Evolutionary conservation across 768 basidiomycete species (phyloP).

Genomic region (Ramaria rubella): DNA sequence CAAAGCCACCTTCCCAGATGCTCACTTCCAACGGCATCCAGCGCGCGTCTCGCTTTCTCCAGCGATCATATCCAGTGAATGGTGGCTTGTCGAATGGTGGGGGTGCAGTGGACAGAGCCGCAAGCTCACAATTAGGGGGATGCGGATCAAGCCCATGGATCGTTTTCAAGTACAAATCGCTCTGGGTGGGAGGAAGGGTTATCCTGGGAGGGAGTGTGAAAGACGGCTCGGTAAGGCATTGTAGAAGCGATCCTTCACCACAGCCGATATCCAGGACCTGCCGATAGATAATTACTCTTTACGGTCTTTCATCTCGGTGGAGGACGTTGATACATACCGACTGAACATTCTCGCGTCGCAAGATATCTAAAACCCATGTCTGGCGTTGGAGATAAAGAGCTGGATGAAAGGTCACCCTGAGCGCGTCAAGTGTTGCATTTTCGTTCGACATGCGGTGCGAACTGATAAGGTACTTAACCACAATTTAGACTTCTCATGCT

Average conservation of each 20-base stretch:
- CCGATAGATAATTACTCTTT: not conserved
- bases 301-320: not conserved
- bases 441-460: not conserved
- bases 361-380: conserved; percentile 61
- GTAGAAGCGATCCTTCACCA: conserved; percentile 71
- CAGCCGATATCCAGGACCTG: conserved; percentile 83
- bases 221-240: conserved; percentile 65
- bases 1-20: conserved; percentile 72
- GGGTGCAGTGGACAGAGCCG: conserved; percentile 43
- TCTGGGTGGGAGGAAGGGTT: conserved; percentile 25
- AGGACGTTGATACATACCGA: conserved; percentile 33
- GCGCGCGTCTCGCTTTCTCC: conserved; percentile 29
- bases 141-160: conserved; percentile 69
- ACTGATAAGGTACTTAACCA: too few species aligned
- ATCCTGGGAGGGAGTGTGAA: conserved; percentile 50
- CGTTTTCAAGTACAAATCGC: conserved; percentile 48
- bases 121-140: conserved; percentile 44
- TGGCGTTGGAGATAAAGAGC: conserved; percentile 61
- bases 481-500: too few species aligned
- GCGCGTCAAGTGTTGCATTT: conserved; percentile 18
- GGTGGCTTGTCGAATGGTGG: conserved; percentile 21
- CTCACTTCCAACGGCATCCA: conserved; percentile 66
- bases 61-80: conserved; percentile 1
- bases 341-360: conserved; percentile 50
- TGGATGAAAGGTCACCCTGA: conserved; percentile 60